phyloP scores from a whole-genome alignment of 1,284 basidiomycete genomes.

The Melampsora occidentalis region DNA sequence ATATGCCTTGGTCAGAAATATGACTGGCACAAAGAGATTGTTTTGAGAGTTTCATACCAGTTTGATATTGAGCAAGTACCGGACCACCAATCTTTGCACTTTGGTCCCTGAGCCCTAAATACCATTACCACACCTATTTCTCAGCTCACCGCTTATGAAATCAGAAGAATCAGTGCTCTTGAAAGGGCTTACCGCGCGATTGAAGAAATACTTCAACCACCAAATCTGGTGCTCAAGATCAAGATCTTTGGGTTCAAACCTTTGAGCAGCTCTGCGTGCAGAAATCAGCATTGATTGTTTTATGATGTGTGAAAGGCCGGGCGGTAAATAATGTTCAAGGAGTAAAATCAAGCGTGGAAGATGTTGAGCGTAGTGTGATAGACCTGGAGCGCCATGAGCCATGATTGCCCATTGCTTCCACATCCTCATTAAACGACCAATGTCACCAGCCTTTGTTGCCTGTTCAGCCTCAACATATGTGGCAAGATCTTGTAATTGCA shows the following conservation, averaged over 20 bases:
- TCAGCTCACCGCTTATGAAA: no score
- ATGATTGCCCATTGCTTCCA: slow-evolving; percentile 22
- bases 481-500: slow-evolving; percentile 14
- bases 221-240: slow-evolving; percentile 19
- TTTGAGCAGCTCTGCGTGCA: neutral
- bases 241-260: slow-evolving; percentile 14
- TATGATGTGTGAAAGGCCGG: neutral
- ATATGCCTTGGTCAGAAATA: no score
- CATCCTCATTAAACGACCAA: neutral
- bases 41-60: no score
- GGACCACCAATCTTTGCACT: no score
- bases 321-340: slow-evolving; percentile 3
- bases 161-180: no score
- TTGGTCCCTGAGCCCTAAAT: no score
- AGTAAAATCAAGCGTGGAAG: slow-evolving; percentile 6
- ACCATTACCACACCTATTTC: no score
- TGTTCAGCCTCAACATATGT: slow-evolving; percentile 14
- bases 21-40: no score
- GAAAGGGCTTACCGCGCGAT: neutral
- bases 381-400: slow-evolving; percentile 11
- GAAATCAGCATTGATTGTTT: slow-evolving; percentile 3
- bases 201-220: slow-evolving; percentile 29
- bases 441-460: slow-evolving; percentile 9
- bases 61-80: no score
- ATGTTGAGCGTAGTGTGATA: slow-evolving; percentile 18